A percentile compares a stretch with the other conserved stretches of the same genome.
Evolutionary conservation across 345 rosid species (phyloP).

Genomic region (Aquilaria sinensis): DNA sequence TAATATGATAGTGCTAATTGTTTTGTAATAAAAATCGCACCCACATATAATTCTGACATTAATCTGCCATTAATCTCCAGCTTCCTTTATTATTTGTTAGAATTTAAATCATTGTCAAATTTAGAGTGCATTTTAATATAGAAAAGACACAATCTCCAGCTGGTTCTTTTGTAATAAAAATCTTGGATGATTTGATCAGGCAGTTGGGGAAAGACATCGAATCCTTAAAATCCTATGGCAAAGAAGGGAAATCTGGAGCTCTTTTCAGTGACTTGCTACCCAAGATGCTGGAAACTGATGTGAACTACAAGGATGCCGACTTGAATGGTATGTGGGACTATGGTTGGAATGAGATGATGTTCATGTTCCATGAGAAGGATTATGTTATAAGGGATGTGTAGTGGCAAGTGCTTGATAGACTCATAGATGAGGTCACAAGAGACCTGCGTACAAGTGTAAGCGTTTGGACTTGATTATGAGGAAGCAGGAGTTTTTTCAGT

Average conservation of each 20-base stretch:
- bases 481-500: neutral
- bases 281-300: constrained; percentile 57
- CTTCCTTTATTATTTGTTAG: no score
- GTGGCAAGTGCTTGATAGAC: constrained; percentile 51
- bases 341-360: constrained; percentile 54
- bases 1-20: no score
- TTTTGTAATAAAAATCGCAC: no score
- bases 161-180: no score
- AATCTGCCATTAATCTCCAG: no score
- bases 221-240: constrained; percentile 45
- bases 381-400: constrained; percentile 70
- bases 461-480: constrained; percentile 1
- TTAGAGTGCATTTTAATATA: no score
- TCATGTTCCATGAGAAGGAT: constrained; percentile 51
- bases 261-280: constrained; percentile 54
- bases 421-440: constrained; percentile 56
- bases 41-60: no score
- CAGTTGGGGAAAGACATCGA: constrained; percentile 48
- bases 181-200: constrained; percentile 60
- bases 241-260: constrained; percentile 29
- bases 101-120: no score
- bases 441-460: constrained; percentile 39
- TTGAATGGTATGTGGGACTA: constrained; percentile 86
- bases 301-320: constrained; percentile 44
- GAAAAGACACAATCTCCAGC: no score